phyloP scores from a whole-genome alignment of 139 green algal genomes.

The Picochlorum costavermella region DNA sequence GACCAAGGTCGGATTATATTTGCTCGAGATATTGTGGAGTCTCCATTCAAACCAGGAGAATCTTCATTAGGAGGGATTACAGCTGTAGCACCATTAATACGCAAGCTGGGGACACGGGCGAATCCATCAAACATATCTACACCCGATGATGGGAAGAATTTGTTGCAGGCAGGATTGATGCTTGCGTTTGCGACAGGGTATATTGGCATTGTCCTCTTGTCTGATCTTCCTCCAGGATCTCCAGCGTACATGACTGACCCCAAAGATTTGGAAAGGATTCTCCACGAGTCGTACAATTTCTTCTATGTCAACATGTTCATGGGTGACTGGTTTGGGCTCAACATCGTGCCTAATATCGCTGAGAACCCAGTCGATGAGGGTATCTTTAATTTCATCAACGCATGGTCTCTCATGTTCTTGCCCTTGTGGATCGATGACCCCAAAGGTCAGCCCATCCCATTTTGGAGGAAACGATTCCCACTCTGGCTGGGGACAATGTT shows the following conservation, averaged over 20 bases:
- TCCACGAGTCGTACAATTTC: conserved; percentile 73
- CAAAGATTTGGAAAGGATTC: conserved; percentile 33
- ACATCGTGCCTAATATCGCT: conserved; percentile 32
- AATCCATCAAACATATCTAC: conserved; percentile 41
- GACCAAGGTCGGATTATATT: conserved; percentile 48
- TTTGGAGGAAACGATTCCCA: conserved; percentile 12
- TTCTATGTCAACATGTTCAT: conserved; percentile 75
- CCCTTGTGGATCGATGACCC: conserved; percentile 56
- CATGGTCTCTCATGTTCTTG: conserved; percentile 66
- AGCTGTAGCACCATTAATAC: conserved; percentile 35
- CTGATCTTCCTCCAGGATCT: conserved; percentile 36
- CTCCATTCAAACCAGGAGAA: conserved; percentile 57
- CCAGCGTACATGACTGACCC: conserved; percentile 34
- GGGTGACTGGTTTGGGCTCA: conserved; percentile 26
- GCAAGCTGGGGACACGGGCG: conserved; percentile 43
- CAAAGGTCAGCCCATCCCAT: conserved; percentile 26
- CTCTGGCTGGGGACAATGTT: conserved; percentile 65
- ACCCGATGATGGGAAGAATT: conserved; percentile 16
- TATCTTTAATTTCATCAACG: conserved; percentile 71
- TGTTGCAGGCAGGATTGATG: conserved; percentile 32
- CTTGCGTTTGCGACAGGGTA: conserved; percentile 63
- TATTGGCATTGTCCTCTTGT: conserved; percentile 44
- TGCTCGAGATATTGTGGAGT: conserved; percentile 67
- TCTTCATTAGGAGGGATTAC: conserved; percentile 41
- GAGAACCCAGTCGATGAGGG: conserved; percentile 49